phyloP scores from a whole-genome alignment of 129 eudicot genomes.

The Oenanthe sinensis region DNA sequence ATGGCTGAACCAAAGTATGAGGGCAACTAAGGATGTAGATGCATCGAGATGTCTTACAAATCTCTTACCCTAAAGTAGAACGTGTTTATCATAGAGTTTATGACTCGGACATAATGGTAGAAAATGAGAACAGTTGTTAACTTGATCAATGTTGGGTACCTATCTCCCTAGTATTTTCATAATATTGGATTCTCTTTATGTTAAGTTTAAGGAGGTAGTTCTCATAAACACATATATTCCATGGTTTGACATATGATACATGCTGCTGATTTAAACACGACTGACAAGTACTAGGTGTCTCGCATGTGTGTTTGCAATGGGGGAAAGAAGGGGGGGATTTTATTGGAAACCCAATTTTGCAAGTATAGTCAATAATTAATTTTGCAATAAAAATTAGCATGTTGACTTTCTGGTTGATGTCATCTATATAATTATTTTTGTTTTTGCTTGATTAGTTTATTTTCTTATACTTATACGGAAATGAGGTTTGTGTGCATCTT shows the following conservation, averaged over 20 bases:
- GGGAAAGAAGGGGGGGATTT: no score
- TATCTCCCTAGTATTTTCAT: background rate
- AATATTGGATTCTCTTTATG: background rate
- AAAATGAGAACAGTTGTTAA: background rate
- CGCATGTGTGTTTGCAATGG: background rate
- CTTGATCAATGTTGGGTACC: background rate
- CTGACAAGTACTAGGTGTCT: background rate
- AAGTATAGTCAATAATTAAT: no score
- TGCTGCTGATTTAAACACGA: background rate
- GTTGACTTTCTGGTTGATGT: background rate
- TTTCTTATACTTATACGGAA: no score
- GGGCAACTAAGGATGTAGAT: constrained; percentile 21
- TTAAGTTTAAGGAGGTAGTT: background rate
- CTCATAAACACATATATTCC: background rate
- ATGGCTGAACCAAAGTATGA: constrained; percentile 60
- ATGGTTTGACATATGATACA: background rate
- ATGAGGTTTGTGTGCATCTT: no score
- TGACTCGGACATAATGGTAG: background rate
- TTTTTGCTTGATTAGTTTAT: no score
- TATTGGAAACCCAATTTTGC: no score
- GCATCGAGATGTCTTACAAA: constrained; percentile 13
- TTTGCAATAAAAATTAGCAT: background rate
- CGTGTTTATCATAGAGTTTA: background rate
- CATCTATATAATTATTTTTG: background rate
- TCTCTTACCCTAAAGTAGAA: background rate